Base-by-base conservation (phyloP, 2,329 filamentous ascomycete genomes). In the Pestalotiopsis sp. region DNA sequence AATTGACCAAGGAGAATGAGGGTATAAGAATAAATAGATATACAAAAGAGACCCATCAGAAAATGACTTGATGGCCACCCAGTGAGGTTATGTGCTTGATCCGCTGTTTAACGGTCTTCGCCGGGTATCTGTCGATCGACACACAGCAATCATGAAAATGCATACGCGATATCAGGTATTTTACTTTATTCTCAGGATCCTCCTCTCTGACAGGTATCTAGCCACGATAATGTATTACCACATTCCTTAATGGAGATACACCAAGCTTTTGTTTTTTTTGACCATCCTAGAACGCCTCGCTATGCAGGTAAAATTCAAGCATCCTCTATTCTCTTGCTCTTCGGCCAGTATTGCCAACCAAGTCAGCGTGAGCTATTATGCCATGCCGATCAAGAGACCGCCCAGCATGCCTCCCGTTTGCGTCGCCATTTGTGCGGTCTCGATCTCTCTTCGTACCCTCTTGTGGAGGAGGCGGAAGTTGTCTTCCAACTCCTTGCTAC, bases 321-420 rank as follows among this genome's bases (percentile, higher is more conserved):
- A 39, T 36, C n/a, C 25, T 36, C 58, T n/a, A 13, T 17, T 62
- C 13, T 61, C 38, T 52, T 52, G 3, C 3, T n/a, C 17, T 11
- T 52, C 45, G 5, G n/a, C 17, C 31, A 12, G n/a, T 20, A 14
- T 12, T 62, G 31, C 31, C 11, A 13, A 59, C 31, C 11, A 13
- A 59, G 12, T 38, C 14, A 62, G 31, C 5, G 5, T 4, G 31
- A 17, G 59, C 12, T 14, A 14, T 57, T 66, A 73, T 5, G 76
- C 76, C 64, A 77, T 76, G 9, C 83, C 85, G 66, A 87, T 84
- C 75, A 92, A 88, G 71, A 90, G 71, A 63, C 82, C 92, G 74
- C 95, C 93, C 72, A 98, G 82, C 95, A 98, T 98, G 2, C 95
- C 96, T 73, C 88, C 88, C 12, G 93, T 95, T 81, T 92, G 90